A percentile compares a stretch with the other conserved stretches of the same genome.
Evolutionary conservation across 306 rosid species (phyloP).

Genomic region (Mimosa pudica): DNA sequence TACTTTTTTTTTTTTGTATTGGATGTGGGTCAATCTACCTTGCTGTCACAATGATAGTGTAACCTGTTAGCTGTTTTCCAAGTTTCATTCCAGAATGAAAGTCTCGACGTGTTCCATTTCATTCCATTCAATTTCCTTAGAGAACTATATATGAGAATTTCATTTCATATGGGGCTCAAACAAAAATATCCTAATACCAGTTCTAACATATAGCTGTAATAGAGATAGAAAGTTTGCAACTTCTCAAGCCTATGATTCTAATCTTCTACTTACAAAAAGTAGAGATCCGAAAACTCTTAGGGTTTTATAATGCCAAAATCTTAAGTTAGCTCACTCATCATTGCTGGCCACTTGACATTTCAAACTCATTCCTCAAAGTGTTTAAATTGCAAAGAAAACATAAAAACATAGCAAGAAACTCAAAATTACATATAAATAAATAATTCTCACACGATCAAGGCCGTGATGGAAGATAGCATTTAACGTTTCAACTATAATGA

Average conservation of each 20-base stretch:
- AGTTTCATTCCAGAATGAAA: constrained; percentile 19
- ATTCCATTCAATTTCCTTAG: no score
- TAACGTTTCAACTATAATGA: neutral
- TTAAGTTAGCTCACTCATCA: no score
- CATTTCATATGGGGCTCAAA: no score
- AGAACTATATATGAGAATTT: no score
- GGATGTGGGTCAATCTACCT: neutral
- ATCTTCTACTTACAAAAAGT: no score
- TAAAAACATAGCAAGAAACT: neutral
- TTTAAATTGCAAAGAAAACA: neutral
- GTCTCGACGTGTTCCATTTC: neutral
- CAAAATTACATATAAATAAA: neutral
- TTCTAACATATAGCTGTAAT: no score
- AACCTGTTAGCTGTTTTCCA: constrained; percentile 4
- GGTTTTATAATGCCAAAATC: no score
- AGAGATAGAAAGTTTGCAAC: no score
- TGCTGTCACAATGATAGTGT: constrained; percentile 4
- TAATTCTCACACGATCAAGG: neutral
- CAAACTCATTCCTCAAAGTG: neutral
- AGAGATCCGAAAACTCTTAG: no score
- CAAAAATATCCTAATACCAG: no score
- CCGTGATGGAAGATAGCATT: neutral
- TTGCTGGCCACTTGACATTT: neutral
- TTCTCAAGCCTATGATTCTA: no score
- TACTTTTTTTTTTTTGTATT: neutral